Evolutionary conservation across 2,329 filamentous ascomycete genomes (phyloP).

Genomic region (Clarireedia monteithiana): DNA sequence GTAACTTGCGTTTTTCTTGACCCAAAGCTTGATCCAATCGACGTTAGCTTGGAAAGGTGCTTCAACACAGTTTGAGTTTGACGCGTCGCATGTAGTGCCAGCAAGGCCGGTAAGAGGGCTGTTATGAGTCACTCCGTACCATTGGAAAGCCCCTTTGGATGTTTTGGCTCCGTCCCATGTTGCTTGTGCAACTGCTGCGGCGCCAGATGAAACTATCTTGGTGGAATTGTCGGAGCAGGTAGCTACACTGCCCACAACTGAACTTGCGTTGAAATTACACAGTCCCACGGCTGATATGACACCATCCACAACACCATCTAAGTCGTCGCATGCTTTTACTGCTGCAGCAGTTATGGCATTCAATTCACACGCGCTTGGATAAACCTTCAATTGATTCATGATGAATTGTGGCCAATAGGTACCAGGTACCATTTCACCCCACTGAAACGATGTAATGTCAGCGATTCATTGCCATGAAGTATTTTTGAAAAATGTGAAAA

Average conservation of each 20-base stretch:
- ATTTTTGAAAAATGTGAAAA: no score
- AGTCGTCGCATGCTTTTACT: conserved; percentile 40
- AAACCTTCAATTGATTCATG: neutral
- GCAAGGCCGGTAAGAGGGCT: neutral
- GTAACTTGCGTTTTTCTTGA: conserved; percentile 28
- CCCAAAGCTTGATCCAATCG: conserved; percentile 31
- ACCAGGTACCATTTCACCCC: no score
- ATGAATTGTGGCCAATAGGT: conserved; percentile 16
- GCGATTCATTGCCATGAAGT: no score
- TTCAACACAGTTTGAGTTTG: conserved; percentile 1
- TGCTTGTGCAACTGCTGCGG: neutral
- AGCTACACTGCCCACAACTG: neutral
- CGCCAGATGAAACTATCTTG: neutral
- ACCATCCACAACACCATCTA: conserved; percentile 41
- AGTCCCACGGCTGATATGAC: conserved; percentile 33
- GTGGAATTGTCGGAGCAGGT: neutral
- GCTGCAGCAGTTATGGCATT: conserved; percentile 26
- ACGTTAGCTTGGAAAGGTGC: conserved; percentile 26
- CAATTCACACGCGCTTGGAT: neutral
- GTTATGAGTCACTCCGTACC: neutral
- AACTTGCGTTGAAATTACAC: conserved; percentile 23
- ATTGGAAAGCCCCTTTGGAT: neutral
- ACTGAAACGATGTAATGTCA: no score
- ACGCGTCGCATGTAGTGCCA: neutral
- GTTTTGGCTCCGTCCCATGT: neutral